Evolutionary conservation across 2,329 filamentous ascomycete genomes (phyloP).

Genomic region (Alternaria arbusti): DNA sequence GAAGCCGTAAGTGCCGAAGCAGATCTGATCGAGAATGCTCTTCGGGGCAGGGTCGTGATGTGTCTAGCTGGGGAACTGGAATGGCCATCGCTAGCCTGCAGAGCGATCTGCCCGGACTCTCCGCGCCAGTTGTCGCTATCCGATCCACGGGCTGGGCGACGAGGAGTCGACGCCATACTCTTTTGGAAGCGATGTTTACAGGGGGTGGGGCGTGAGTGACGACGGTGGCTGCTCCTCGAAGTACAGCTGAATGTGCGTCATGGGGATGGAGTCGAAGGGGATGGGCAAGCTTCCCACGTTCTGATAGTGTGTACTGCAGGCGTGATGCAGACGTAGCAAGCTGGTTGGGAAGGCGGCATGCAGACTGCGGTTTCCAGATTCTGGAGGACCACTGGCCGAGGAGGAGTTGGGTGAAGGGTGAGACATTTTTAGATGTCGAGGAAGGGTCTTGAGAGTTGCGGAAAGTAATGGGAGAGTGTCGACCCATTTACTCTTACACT

Average conservation of each 20-base stretch:
- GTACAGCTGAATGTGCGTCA: neutral
- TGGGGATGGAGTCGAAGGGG: no score
- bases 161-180: slow-evolving; percentile 28
- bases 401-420: neutral
- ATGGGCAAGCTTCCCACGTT: neutral
- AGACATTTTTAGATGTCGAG: neutral
- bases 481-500: slow-evolving; percentile 13
- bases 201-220: neutral
- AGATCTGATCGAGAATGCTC: slow-evolving; percentile 78
- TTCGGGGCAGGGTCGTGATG: slow-evolving; percentile 45
- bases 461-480: no score
- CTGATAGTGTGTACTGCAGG: neutral
- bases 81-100: slow-evolving; percentile 57
- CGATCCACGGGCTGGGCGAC: slow-evolving; percentile 92
- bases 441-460: neutral
- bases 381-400: neutral
- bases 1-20: slow-evolving; percentile 87
- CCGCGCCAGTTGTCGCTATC: slow-evolving; percentile 82
- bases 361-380: neutral
- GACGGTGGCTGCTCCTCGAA: neutral
- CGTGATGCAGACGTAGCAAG: neutral
- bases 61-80: slow-evolving; percentile 49
- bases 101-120: slow-evolving; percentile 52
- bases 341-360: neutral
- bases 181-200: neutral